These are phyloP conservation scores for Chimonanthus salicifolius DNA, from an alignment of 164 flowering plant genomes.

Conservation along the genomic window DNA sequence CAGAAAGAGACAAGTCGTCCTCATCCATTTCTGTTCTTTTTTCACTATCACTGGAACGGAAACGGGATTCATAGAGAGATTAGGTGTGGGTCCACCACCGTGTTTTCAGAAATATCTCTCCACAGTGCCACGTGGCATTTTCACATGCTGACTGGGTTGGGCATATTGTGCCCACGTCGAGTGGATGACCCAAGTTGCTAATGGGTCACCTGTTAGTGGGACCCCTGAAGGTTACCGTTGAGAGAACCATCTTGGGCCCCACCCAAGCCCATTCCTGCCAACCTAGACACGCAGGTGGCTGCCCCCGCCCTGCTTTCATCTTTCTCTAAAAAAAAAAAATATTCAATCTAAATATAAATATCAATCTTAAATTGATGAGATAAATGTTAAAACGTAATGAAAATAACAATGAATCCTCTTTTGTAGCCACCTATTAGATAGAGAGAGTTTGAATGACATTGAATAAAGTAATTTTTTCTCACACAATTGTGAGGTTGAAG, in stretches of 20 bases:
- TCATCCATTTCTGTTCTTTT: too few relatives aligned
- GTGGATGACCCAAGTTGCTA: constrained; percentile 8
- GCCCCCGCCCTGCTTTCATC: background rate
- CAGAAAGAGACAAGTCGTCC: background rate
- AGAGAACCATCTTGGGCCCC: background rate
- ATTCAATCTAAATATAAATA: too few relatives aligned
- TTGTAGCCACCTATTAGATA: too few relatives aligned
- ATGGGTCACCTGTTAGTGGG: constrained; percentile 8
- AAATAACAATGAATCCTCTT: too few relatives aligned
- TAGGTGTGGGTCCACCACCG: background rate
- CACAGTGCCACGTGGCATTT: background rate
- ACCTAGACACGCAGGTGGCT: too few relatives aligned
- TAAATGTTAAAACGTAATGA: too few relatives aligned
- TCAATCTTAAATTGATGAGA: too few relatives aligned
- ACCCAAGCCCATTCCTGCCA: constrained; percentile 2
- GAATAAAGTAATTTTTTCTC: too few relatives aligned
- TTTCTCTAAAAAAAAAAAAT: too few relatives aligned
- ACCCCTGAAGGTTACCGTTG: background rate
- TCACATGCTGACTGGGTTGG: constrained; percentile 13
- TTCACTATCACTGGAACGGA: background rate
- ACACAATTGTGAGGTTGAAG: too few relatives aligned
- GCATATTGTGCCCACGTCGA: constrained; percentile 22
- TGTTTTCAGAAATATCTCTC: background rate
- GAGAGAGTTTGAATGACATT: too few relatives aligned
- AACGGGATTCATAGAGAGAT: background rate